Evolutionary conservation across 768 basidiomycete species (phyloP).

Genomic region (Strobilomyces dryophilus): DNA sequence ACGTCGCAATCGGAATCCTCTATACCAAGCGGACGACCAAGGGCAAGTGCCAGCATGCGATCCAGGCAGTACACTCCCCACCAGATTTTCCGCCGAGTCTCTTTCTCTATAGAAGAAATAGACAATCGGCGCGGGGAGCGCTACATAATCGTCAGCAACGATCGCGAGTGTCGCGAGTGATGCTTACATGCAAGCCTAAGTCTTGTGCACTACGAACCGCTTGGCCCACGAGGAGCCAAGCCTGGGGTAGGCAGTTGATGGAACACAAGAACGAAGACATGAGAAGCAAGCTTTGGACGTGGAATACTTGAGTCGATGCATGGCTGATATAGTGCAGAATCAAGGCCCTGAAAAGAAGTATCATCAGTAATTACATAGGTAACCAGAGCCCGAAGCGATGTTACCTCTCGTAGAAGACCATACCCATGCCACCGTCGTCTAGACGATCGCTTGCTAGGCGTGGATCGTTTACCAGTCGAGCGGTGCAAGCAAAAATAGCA

Average conservation of each 20-base stretch:
- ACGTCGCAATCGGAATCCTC: constrained; percentile 91
- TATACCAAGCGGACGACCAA: constrained; percentile 84
- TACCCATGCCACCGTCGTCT: constrained; percentile 83
- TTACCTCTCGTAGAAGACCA: constrained; percentile 87
- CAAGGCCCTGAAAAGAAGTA: constrained; percentile 55
- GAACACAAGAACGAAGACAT: constrained; percentile 91
- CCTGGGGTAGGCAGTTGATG: constrained; percentile 89
- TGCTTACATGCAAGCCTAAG: constrained; percentile 83
- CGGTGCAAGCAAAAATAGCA: constrained; percentile 87
- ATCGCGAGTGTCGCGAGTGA: constrained; percentile 1
- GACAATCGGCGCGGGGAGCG: constrained; percentile 76
- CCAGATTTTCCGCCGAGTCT: constrained; percentile 89
- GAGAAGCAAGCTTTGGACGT: constrained; percentile 87
- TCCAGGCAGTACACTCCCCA: constrained; percentile 91
- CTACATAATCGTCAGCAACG: constrained; percentile 37
- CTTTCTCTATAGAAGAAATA: constrained; percentile 75
- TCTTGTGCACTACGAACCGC: constrained; percentile 88
- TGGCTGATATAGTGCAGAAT: constrained; percentile 91
- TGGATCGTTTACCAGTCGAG: constrained; percentile 71
- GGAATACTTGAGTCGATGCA: constrained; percentile 76
- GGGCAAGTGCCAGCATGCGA: constrained; percentile 86
- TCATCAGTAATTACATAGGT: neutral
- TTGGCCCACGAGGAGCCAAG: constrained; percentile 90
- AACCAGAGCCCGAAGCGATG: constrained; percentile 17
- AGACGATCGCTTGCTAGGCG: constrained; percentile 55